Evolutionary conservation across 306 rosid genomes (phyloP), one percentile per base, ranked within the genome.

Genomic region (Carpinus fangiana): DNA sequence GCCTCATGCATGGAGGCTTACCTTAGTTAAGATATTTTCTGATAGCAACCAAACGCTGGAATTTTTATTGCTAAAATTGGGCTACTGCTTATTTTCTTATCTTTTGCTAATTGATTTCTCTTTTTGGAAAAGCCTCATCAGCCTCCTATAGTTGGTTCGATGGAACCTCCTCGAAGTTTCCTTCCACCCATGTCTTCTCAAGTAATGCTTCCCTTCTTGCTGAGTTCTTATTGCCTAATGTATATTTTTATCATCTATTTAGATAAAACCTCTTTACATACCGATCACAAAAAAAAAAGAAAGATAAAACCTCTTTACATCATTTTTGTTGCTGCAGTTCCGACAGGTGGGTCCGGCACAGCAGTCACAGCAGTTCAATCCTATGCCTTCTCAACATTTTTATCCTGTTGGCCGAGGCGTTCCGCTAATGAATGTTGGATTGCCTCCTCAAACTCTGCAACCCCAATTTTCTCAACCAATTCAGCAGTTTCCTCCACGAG

Each of bases 391-490:
- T 85, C 96, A 90, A 43, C 93, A 89, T 79, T 92, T 84, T 84
- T 96, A 86, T 80, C 90, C 92, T 45, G 79, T 82, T 78, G 96
- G 97, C 81, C 89, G 76, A 64, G 92, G 92, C 78, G 92, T 85
- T 85, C 88, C 90, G 3, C 9, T 84, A 80, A 84, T 89, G 80
- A 92, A 87, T 78, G 94, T 86, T 76, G 90, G 93, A 82, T 74
- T 94, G 84, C 92, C 88, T 81, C 84, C 84, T 71, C 86, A 86
- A 76, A 78, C 85, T 75, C 92, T 78, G 56, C 98, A 79, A 56
- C 85, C 89, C 23, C 93, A 90, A 55, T 92, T 84, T 78, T 68
- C 94, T 73, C 96, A 87, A 76, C 89, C 97, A 54, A 69, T 86
- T 84, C 90, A 85, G 68, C 97, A 88, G 79, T 80, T 94, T 46